These are phyloP conservation scores for Aspergillus intermedius DNA, from an alignment of 2,329 filamentous ascomycete species.

Conservation along the genomic window DNA sequence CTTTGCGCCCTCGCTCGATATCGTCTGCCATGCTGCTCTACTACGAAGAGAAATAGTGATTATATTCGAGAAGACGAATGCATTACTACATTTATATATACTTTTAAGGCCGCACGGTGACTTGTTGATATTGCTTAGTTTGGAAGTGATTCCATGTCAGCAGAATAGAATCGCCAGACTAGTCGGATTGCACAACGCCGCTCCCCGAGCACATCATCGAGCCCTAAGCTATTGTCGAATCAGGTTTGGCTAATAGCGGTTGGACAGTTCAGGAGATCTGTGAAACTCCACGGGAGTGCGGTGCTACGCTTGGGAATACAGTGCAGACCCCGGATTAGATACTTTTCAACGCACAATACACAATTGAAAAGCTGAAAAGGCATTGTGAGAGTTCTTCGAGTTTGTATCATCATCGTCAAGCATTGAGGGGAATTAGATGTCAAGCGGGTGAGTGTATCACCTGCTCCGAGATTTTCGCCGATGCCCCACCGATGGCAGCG, in stretches of 20 bases:
- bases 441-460: not conserved
- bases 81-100: too few relatives aligned
- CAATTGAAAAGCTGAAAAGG: too few relatives aligned
- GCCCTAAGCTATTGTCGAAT: not conserved
- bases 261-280: too few relatives aligned
- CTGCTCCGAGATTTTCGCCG: conserved; percentile 21
- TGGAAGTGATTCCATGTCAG: not conserved
- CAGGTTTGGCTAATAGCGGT: too few relatives aligned
- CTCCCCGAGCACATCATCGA: conserved; percentile 20
- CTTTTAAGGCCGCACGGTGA: too few relatives aligned
- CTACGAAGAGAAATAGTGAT: too few relatives aligned
- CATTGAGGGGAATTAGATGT: not conserved
- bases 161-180: conserved; percentile 5
- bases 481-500: conserved; percentile 15
- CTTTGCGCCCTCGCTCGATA: conserved; percentile 16
- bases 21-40: conserved; percentile 3
- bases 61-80: too few relatives aligned
- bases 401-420: not conserved
- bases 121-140: not conserved
- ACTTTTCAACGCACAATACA: too few relatives aligned
- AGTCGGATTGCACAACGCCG: conserved; percentile 14
- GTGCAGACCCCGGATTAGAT: not conserved
- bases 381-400: too few relatives aligned
- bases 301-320: too few relatives aligned
- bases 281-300: too few relatives aligned